Conservation (phyloP, 108 stramenopile genomes). For the Pseudonitzschia delicatissima region DNA sequence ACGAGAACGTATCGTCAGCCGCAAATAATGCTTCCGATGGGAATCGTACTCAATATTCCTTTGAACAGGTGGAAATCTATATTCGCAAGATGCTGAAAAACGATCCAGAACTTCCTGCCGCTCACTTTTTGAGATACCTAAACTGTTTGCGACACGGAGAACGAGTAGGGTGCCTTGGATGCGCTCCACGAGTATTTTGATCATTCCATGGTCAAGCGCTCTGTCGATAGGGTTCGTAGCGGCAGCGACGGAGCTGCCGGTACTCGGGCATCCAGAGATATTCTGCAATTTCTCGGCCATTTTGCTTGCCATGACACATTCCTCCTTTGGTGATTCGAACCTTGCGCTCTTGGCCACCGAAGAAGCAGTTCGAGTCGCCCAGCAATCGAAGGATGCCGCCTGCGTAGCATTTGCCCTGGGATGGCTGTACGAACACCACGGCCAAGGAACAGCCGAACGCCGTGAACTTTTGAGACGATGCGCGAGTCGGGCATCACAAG, state of each 20-base stretch:
- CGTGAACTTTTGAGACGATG: slow-evolving; percentile 37
- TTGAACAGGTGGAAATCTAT: slow-evolving; percentile 34
- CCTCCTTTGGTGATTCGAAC: slow-evolving; percentile 68
- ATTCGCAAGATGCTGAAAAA: slow-evolving; percentile 31
- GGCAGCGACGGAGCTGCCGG: not conserved
- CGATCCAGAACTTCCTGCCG: slow-evolving; percentile 76
- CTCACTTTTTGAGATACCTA: slow-evolving; percentile 79
- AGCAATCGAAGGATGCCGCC: slow-evolving; percentile 81
- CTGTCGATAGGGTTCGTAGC: slow-evolving; percentile 15
- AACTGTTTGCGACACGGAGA: slow-evolving; percentile 76
- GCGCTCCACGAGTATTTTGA: slow-evolving; percentile 93
- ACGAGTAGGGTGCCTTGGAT: slow-evolving; percentile 77
- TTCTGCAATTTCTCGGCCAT: slow-evolving; percentile 85
- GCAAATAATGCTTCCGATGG: not conserved
- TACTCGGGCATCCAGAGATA: slow-evolving; percentile 28
- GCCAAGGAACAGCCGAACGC: slow-evolving; percentile 14
- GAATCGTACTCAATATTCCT: slow-evolving; percentile 7
- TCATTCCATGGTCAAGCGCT: slow-evolving; percentile 75
- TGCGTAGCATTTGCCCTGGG: slow-evolving; percentile 82
- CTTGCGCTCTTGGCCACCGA: slow-evolving; percentile 79
- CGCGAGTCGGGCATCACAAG: slow-evolving; percentile 30
- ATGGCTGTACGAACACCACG: slow-evolving; percentile 51
- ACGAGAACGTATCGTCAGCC: not conserved
- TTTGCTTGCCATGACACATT: slow-evolving; percentile 67
- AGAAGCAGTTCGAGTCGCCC: slow-evolving; percentile 92